Conservation (phyloP, 257 asterid species). For the Misopates orontium region DNA sequence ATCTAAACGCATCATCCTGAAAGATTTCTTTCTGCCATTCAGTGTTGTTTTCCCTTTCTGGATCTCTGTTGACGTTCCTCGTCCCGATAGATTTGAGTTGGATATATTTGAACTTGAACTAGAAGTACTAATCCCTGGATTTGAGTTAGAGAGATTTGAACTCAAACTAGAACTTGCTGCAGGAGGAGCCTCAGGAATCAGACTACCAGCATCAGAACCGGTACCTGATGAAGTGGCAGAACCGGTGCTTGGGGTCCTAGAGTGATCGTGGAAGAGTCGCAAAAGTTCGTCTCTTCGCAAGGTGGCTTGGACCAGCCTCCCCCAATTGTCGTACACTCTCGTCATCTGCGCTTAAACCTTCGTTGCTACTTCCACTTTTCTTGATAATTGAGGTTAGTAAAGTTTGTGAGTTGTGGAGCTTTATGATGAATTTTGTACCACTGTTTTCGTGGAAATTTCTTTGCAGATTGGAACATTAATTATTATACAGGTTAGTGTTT, state of each 20-base stretch:
- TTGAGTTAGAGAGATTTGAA: no score
- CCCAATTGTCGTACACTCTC: conserved; percentile 16
- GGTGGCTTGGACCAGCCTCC: conserved; percentile 14
- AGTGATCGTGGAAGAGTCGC: conserved; percentile 12
- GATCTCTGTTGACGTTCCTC: neutral
- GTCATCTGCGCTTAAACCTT: neutral
- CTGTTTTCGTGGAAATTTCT: no score
- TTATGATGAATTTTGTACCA: no score
- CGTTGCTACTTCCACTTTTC: no score
- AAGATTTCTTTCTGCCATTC: neutral
- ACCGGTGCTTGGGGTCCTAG: conserved; percentile 6
- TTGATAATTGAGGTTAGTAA: no score
- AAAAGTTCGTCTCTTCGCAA: conserved; percentile 6
- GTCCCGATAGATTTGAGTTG: neutral
- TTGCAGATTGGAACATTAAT: no score
- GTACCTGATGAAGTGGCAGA: conserved; percentile 6
- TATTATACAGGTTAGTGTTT: no score
- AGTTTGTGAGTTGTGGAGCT: no score
- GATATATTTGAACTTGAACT: neutral
- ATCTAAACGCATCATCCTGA: conserved; percentile 13
- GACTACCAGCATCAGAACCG: neutral
- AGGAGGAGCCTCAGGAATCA: no score
- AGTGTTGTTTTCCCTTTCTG: neutral
- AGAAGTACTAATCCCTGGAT: no score
- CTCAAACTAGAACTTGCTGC: no score